Evolutionary conservation across 768 basidiomycete genomes (phyloP), one percentile per base, ranked within the genome.

Genomic region (Pisolithus microcarpus): DNA sequence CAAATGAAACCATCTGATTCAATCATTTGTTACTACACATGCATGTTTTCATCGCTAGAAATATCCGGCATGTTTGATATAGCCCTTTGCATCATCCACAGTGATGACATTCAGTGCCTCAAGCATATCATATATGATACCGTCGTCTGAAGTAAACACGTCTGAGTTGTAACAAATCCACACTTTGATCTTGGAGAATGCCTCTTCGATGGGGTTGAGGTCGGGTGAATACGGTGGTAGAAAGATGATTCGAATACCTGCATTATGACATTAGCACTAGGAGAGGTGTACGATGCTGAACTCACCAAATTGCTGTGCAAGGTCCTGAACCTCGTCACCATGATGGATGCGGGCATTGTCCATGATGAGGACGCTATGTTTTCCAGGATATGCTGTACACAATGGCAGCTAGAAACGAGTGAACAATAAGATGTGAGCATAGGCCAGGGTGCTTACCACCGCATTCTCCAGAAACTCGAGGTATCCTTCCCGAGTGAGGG

Each of bases 211-310:
- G n/a, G n/a, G n/a, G n/a, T n/a, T n/a, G n/a, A n/a, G n/a, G n/a
- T n/a, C n/a, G n/a, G n/a, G n/a, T n/a, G n/a, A n/a, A n/a, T n/a
- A 72, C 8, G 70, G 65, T 0, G 66, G 69, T 10, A 72, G 62
- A 46, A 52, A 72, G 18, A 60, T 52, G 18, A 69, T 43, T 0
- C 52, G 52, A n/a, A 66, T 61, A 48, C 58, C 67, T 68, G 40
- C 38, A 43, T 31, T 51, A 28, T 11, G 49, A 24, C 18, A 11
- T 9, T 21, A n/a, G 21, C n/a, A 7, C n/a, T 40, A n/a, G 21
- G 38, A 18, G 21, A 40, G n/a, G 15, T 40, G 2, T 21, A 40
- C 3, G n/a, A 3, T 40, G 8, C 3, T 18, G 38, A n/a, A 40
- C 21, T 26, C 16, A 4, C 15, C 28, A 30, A 30, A 30, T 30